A percentile compares a stretch with the other conserved stretches of the same genome.
Conservation (phyloP, 2,329 filamentous ascomycete genomes). For the Gremmenia infestans region DNA sequence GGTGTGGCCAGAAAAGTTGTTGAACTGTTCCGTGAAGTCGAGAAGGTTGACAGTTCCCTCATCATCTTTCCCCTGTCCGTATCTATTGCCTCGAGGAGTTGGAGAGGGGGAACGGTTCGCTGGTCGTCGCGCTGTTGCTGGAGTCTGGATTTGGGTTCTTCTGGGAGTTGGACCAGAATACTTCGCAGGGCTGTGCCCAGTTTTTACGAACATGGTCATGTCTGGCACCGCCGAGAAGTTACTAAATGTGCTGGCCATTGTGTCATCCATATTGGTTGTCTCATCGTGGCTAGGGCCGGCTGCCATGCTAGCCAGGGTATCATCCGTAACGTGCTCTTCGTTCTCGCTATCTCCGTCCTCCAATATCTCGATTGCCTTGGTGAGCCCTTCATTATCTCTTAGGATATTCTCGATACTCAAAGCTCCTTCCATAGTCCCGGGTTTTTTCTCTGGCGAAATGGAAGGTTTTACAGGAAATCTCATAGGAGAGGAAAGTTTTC, state of each 20-base stretch:
- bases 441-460: slow-evolving; percentile 32
- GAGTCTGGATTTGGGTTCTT: slow-evolving; percentile 25
- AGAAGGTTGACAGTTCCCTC: slow-evolving; percentile 70
- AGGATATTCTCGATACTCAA: slow-evolving; percentile 46
- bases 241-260: slow-evolving; percentile 51
- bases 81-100: slow-evolving; percentile 35
- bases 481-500: slow-evolving; percentile 46
- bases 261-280: slow-evolving; percentile 33
- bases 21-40: slow-evolving; percentile 81
- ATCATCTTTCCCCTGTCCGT: slow-evolving; percentile 26
- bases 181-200: slow-evolving; percentile 62
- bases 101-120: slow-evolving; percentile 31
- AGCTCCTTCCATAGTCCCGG: slow-evolving; percentile 16
- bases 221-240: slow-evolving; percentile 86
- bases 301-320: slow-evolving; percentile 26
- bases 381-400: slow-evolving; percentile 50
- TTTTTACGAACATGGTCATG: slow-evolving; percentile 74
- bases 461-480: slow-evolving; percentile 56
- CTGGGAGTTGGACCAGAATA: slow-evolving; percentile 38
- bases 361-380: slow-evolving; percentile 57
- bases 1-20: slow-evolving; percentile 42
- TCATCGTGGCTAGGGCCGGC: slow-evolving; percentile 33
- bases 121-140: slow-evolving; percentile 26
- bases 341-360: slow-evolving; percentile 43
- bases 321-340: slow-evolving; percentile 25